These are phyloP conservation scores for Colletotrichum shisoi DNA, from an alignment of 2,329 filamentous ascomycete genomes.

Conservation along the genomic window DNA sequence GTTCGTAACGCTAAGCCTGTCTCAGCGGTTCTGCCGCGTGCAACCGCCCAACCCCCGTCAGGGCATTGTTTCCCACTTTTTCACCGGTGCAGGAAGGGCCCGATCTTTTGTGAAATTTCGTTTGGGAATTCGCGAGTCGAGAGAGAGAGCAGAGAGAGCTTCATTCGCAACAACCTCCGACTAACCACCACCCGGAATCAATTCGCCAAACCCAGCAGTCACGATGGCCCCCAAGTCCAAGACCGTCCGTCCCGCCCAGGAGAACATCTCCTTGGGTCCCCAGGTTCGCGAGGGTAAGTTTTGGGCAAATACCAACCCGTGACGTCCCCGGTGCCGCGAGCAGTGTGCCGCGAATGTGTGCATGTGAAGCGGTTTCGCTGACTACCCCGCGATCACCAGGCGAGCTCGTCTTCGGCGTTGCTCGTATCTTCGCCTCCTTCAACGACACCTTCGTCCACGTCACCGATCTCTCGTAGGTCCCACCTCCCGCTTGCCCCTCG, in stretches of 20 bases:
- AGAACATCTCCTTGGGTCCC: conserved; percentile 98
- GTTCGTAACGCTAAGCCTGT: conserved; percentile 2
- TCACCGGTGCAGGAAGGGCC: background rate
- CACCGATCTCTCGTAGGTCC: conserved; percentile 91
- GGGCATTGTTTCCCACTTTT: conserved; percentile 33
- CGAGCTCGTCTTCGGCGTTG: conserved; percentile 97
- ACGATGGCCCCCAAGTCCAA: conserved; percentile 83
- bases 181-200: conserved; percentile 44
- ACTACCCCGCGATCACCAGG: conserved; percentile 59
- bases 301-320: conserved; percentile 48
- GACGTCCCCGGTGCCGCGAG: conserved; percentile 59
- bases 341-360: conserved; percentile 76
- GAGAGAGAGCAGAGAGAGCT: conserved; percentile 7
- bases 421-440: conserved; percentile 96
- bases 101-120: conserved; percentile 30
- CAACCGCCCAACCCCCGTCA: conserved; percentile 27
- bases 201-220: conserved; percentile 50
- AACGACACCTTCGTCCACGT: conserved; percentile 97
- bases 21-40: background rate
- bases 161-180: conserved; percentile 27
- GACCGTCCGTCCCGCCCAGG: conserved; percentile 85
- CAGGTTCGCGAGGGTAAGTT: conserved; percentile 90
- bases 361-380: conserved; percentile 35
- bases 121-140: conserved; percentile 14
- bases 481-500: conserved; percentile 24